Base-by-base conservation (phyloP, 2,329 filamentous ascomycete genomes). In the Fusarium decemcellulare region DNA sequence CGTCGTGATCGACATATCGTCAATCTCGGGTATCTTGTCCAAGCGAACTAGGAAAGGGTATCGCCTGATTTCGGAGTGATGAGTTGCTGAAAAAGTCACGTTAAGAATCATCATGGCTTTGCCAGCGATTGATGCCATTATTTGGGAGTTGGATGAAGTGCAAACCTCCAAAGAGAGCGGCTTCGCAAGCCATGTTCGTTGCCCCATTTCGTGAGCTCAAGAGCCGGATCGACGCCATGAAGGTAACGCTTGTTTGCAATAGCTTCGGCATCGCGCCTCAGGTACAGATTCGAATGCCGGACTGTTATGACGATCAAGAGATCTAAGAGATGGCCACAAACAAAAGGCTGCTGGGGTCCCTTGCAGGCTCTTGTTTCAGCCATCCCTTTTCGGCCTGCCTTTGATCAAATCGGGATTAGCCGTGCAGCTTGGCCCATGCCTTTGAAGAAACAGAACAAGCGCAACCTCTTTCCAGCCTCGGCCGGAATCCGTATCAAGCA, bases 1-100 rank as follows among this genome's bases (percentile, higher is more conserved):
- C 58, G 62, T 72, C 46, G 58, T 66, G 73, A 75, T 75, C 73
- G 73, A 68, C 73, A 68, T 39, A 67, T 75, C 71, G 69, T 65
- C 70, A 75, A 72, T 74, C 73, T 75, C 73, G 73, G 73, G 68
- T 74, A 75, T 75, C 73, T 74, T 56, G 42, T 63, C 63, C 54
- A 69, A 52, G 40, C 44, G 48, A 62, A 54, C 65, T 70, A 62
- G 47, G 47, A 65, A 52, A 51, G 30, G 50, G 34, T 27, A 69
- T 52, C 50, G 37, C 29, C 61, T 52, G 57, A 63, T 65, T 50
- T 63, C 39, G 37, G 43, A 51, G 47, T 53, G 52, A 56, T 47
- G 44, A 37, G 44, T 40, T 54, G 34, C 50, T 46, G 51, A 36
- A 18, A 37, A 12, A 23, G 52, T 59, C 63, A 61, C 61, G 63